Conservation (phyloP, 2,329 filamentous ascomycete species). For the Fonsecaea nubica region DNA sequence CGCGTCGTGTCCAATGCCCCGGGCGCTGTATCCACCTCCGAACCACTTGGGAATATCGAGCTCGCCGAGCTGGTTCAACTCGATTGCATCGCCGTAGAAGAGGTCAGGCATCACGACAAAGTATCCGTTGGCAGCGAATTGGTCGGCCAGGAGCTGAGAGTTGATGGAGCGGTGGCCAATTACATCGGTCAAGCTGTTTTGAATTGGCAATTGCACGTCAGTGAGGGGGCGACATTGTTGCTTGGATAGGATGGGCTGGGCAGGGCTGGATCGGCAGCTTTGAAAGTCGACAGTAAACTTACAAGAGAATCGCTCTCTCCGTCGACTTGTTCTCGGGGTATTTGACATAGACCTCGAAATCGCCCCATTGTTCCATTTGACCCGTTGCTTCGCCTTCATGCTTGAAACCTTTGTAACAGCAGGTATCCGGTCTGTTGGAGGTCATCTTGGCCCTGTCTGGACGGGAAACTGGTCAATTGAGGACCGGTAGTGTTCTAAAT, state of each 20-base stretch:
- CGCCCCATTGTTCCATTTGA: background rate
- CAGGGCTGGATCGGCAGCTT: background rate
- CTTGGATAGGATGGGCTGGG: background rate
- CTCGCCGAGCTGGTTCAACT: constrained; percentile 58
- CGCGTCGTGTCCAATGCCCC: constrained; percentile 46
- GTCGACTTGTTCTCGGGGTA: constrained; percentile 12
- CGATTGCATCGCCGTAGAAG: constrained; percentile 70
- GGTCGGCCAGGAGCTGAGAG: constrained; percentile 71
- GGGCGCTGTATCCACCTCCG: constrained; percentile 17
- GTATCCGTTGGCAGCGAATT: constrained; percentile 73
- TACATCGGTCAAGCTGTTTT: constrained; percentile 57
- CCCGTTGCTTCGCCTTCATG: constrained; percentile 13
- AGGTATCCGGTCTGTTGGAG: constrained; percentile 13
- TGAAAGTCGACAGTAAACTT: background rate
- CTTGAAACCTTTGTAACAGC: constrained; percentile 19
- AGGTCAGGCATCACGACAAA: constrained; percentile 71
- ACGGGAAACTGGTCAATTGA: background rate
- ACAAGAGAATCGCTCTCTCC: constrained; percentile 12
- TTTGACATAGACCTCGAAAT: constrained; percentile 18
- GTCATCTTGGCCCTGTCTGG: constrained; percentile 8
- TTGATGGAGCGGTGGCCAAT: constrained; percentile 64
- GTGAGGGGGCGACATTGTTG: background rate
- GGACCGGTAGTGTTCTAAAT: background rate
- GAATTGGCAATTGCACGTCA: background rate
- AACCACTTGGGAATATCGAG: constrained; percentile 47